Base-by-base conservation (phyloP, 148 eudicot species). In the Dysphania ambrosioides region DNA sequence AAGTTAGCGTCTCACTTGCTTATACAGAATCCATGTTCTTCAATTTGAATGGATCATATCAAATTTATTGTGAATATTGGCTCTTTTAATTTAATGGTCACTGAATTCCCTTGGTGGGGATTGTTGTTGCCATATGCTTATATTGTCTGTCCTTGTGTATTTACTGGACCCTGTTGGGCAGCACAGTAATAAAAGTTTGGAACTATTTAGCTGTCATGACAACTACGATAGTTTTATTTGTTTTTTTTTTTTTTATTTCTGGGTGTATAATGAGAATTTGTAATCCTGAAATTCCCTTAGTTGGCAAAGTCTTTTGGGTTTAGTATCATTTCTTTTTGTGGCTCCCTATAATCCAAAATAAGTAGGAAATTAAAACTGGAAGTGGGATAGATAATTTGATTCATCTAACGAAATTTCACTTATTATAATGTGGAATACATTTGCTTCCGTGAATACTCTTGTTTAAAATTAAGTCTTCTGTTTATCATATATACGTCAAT, bases 21-120 rank as follows among this genome's bases (percentile, higher is more conserved):
- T 51, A n/a, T 16, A 2, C 36, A 40, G 51, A 60, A 29, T 57
- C 68, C 69, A 44, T 73, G 76, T 73, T 68, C 76, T 62, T 36
- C 18, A 58, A 27, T 34, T 42, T 62, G 60, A 44, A 8, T 62
- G 76, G 47, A 24, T 62, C 1, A 8, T 38, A n/a, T 12, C 1
- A 15, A 41, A 41, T 26, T 40, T 24, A 67, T 26, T 67, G 31
- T 40, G 4, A 67, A 41, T 67, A 18, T 11, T 42, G 21, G 16
- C 4, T 40, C 13, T 13, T 23, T 26, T 67, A 12, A 42, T 42
- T 16, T 6, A 12, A 9, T 23, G 31, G 49, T 38, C 49, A 57
- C n/a, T 19, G 30, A 18, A 41, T 23, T 23, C 16, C 13, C 18
- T 23, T n/a, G 55, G 61, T 51, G 18, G 38, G 44, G 27, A 71